Evolutionary conservation across 2,329 filamentous ascomycete species (phyloP).

Genomic region (Orbilia oligospora): DNA sequence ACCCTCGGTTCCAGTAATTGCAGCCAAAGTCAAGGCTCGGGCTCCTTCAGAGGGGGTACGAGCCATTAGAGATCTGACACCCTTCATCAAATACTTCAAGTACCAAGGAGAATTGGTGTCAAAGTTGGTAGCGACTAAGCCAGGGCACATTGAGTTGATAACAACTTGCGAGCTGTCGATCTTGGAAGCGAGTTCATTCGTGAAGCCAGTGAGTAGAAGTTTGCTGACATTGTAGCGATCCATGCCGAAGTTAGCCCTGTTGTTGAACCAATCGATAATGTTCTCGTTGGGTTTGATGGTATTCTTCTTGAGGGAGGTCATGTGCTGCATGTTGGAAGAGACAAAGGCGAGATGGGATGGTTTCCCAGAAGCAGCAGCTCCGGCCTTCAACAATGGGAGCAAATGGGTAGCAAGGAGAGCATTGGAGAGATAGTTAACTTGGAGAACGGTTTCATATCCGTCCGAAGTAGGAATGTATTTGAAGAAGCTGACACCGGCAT

Average conservation of each 20-base stretch:
- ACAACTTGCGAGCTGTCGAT: conserved; percentile 62
- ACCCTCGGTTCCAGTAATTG: conserved; percentile 62
- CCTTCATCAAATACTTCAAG: conserved; percentile 58
- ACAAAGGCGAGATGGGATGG: conserved; percentile 67
- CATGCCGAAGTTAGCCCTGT: conserved; percentile 29
- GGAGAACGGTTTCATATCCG: conserved; percentile 71
- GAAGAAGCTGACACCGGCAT: conserved; percentile 63
- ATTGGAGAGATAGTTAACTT: conserved; percentile 74
- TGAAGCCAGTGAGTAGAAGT: conserved; percentile 63
- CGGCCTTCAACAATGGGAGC: conserved; percentile 68
- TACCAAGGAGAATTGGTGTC: conserved; percentile 62
- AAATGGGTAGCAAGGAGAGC: conserved; percentile 72
- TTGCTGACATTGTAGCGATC: conserved; percentile 61
- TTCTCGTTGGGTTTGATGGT: conserved; percentile 33
- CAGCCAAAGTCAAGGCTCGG: conserved; percentile 62
- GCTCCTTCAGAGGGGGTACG: conserved; percentile 62
- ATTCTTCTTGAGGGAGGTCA: conserved; percentile 53
- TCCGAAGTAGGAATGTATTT: conserved; percentile 64
- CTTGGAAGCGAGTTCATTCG: conserved; percentile 63
- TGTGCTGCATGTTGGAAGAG: conserved; percentile 66
- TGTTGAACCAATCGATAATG: conserved; percentile 58
- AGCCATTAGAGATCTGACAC: conserved; percentile 58
- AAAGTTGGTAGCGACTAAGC: conserved; percentile 63
- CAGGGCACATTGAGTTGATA: conserved; percentile 65
- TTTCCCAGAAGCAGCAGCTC: conserved; percentile 65